Percentiles rank a stretch among this genome's conserved stretches.
Conservation (phyloP, 169 alveolate genomes). For the Cryptosporidium parvum region DNA sequence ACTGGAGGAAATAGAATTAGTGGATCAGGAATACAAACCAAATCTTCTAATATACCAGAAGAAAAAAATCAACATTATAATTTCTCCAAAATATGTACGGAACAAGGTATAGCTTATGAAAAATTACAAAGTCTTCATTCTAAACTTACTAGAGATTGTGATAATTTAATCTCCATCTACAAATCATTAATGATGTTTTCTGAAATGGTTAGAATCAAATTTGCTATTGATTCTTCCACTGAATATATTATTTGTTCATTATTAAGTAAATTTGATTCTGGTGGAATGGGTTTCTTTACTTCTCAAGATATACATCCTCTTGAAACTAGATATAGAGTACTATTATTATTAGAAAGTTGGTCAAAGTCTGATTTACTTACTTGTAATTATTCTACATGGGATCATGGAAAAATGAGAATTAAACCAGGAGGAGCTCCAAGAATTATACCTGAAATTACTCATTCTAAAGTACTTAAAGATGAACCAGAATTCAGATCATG, state of each 20-base stretch:
- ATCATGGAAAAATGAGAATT: constrained; percentile 63
- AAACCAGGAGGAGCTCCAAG: constrained; percentile 76
- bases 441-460: background rate
- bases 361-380: constrained; percentile 20
- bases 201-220: constrained; percentile 40
- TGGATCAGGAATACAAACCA: background rate
- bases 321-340: constrained; percentile 56
- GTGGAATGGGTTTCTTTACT: constrained; percentile 50
- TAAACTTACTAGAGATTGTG: constrained; percentile 23
- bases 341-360: constrained; percentile 65
- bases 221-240: constrained; percentile 10
- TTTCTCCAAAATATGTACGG: background rate
- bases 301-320: constrained; percentile 41
- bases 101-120: constrained; percentile 1
- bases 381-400: constrained; percentile 33
- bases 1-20: background rate
- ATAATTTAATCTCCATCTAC: constrained; percentile 6
- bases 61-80: background rate
- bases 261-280: constrained; percentile 5
- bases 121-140: constrained; percentile 12
- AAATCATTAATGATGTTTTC: constrained; percentile 41
- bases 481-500: constrained; percentile 39
- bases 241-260: constrained; percentile 24
- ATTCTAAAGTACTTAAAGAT: constrained; percentile 15
- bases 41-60: background rate